A percentile compares a stretch with the other conserved stretches of the same genome.
Conservation (phyloP, 768 basidiomycete species). For the Naematelia encephala region DNA sequence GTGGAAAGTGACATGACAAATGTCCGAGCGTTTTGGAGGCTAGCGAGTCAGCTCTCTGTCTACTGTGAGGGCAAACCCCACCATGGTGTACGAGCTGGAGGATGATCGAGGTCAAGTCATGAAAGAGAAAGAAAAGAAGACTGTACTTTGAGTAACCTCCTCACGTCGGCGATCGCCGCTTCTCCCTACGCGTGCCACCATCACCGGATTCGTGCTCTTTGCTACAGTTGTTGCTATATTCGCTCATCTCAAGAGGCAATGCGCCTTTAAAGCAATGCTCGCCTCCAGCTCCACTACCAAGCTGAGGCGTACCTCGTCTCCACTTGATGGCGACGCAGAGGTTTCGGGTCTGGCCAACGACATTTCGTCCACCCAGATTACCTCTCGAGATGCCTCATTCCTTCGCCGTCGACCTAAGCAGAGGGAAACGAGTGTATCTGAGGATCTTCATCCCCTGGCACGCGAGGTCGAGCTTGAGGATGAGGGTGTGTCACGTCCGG, state of each 20-base stretch:
- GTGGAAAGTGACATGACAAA: constrained; percentile 41
- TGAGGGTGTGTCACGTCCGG: constrained; percentile 29
- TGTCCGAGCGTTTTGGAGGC: constrained; percentile 38
- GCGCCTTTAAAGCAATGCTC: background rate
- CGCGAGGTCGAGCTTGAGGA: background rate
- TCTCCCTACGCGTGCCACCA: background rate
- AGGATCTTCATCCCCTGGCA: background rate
- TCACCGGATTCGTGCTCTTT: background rate
- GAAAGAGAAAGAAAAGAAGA: too few relatives aligned
- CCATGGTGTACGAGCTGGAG: constrained; percentile 2
- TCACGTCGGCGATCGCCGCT: background rate
- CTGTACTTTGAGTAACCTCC: too few relatives aligned
- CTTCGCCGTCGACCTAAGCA: background rate
- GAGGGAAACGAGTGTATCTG: background rate
- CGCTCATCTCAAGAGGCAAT: too few relatives aligned
- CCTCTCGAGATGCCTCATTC: background rate
- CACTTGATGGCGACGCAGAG: background rate
- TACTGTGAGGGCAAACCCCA: background rate
- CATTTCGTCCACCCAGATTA: background rate
- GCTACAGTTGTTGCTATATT: background rate
- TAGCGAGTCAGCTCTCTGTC: constrained; percentile 3
- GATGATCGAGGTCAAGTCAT: background rate
- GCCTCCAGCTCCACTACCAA: background rate
- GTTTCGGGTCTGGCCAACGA: background rate
- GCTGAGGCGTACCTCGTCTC: background rate